phyloP scores from a whole-genome alignment of 208 protist species.

The Wallacemonas rigidus region DNA sequence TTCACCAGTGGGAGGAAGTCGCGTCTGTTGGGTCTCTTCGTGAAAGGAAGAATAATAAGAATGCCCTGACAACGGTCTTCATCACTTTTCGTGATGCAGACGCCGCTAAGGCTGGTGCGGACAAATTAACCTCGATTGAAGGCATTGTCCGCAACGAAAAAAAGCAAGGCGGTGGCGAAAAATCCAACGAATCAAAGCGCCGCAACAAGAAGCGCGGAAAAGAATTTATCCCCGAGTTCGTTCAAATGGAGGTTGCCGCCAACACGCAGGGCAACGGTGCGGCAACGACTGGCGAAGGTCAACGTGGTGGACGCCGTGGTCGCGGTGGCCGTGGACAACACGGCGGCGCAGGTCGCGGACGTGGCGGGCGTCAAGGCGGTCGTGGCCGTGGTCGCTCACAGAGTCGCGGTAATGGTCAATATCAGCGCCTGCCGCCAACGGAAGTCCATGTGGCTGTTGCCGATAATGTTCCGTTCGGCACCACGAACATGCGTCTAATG shows the following conservation, averaged over 20 bases:
- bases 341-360: constrained; percentile 8
- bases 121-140: constrained; percentile 46
- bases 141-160: constrained; percentile 36
- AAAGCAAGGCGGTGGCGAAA: constrained; percentile 16
- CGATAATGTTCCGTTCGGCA: constrained; percentile 88
- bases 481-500: constrained; percentile 74
- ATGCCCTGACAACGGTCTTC: constrained; percentile 78
- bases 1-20: constrained; percentile 77
- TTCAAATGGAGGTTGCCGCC: constrained; percentile 53
- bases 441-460: constrained; percentile 70
- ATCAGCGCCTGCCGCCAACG: constrained; percentile 40
- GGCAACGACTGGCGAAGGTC: neutral
- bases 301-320: constrained; percentile 3
- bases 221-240: constrained; percentile 55
- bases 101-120: constrained; percentile 29
- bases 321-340: constrained; percentile 4
- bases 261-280: neutral
- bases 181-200: constrained; percentile 11
- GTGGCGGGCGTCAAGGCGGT: constrained; percentile 15
- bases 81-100: constrained; percentile 68
- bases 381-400: constrained; percentile 19
- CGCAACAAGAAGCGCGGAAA: constrained; percentile 21
- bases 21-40: constrained; percentile 79
- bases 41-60: constrained; percentile 79
- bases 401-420: constrained; percentile 9